Percentiles rank a stretch among this genome's conserved stretches.
phyloP scores from a whole-genome alignment of 352 stramenopile genomes.

The Phytophthora cactorum region DNA sequence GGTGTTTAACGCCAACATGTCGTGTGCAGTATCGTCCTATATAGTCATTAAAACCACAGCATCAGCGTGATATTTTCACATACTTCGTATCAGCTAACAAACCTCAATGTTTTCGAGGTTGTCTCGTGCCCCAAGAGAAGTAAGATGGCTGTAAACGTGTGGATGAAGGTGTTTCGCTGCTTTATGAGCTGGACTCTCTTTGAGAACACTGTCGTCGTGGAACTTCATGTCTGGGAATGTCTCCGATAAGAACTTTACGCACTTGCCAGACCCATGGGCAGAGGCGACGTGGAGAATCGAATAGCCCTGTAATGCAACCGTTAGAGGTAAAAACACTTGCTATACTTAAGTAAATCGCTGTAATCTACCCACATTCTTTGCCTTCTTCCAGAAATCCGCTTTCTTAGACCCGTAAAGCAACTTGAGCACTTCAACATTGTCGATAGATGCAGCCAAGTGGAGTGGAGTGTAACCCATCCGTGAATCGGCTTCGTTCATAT shows the following conservation, averaged over 20 bases:
- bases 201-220: conserved; percentile 43
- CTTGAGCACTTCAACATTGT: conserved; percentile 61
- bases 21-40: conserved; percentile 45
- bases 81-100: neutral
- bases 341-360: neutral
- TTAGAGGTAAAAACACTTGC: neutral
- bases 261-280: conserved; percentile 49
- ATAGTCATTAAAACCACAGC: neutral
- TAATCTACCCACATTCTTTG: conserved; percentile 47
- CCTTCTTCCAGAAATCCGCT: conserved; percentile 53
- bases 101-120: conserved; percentile 72
- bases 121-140: conserved; percentile 37
- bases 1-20: conserved; percentile 37
- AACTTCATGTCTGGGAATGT: conserved; percentile 49
- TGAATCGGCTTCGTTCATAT: conserved; percentile 49
- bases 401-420: conserved; percentile 45
- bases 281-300: conserved; percentile 66
- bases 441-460: conserved; percentile 60
- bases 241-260: conserved; percentile 50
- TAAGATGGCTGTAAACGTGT: conserved; percentile 50
- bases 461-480: conserved; percentile 65
- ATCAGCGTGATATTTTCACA: neutral
- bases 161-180: conserved; percentile 59
- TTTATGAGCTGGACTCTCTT: conserved; percentile 67
- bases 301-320: conserved; percentile 40